Evolutionary conservation across 2,329 filamentous ascomycete genomes (phyloP).

Genomic region (Exophiala spinifera): DNA sequence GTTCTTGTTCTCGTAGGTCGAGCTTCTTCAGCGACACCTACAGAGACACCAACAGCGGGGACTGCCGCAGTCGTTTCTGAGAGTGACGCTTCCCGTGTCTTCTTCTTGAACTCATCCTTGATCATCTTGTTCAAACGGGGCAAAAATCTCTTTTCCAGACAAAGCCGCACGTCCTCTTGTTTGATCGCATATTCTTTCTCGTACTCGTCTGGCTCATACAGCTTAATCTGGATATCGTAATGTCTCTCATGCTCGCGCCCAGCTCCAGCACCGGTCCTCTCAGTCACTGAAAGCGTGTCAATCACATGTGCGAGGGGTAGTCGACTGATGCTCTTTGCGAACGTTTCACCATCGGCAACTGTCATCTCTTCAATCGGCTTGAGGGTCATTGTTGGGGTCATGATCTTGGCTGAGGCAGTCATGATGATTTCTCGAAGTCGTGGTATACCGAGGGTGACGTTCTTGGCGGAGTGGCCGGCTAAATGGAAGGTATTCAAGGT

Average conservation of each 20-base stretch:
- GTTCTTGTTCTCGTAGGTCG: conserved; percentile 44
- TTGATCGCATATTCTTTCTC: conserved; percentile 78
- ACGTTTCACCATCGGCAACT: conserved; percentile 66
- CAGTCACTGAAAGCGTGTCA: conserved; percentile 75
- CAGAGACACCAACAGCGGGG: conserved; percentile 69
- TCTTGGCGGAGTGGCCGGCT: conserved; percentile 96
- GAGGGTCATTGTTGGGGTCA: conserved; percentile 87
- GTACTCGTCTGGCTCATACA: conserved; percentile 85
- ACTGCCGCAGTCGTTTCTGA: conserved; percentile 63
- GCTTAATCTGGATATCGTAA: conserved; percentile 75
- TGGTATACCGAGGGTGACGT: conserved; percentile 97
- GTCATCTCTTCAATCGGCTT: conserved; percentile 70
- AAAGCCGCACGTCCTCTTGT: conserved; percentile 70
- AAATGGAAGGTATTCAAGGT: conserved; percentile 99
- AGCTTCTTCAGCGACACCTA: conserved; percentile 55
- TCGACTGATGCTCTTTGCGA: conserved; percentile 88
- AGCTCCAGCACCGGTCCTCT: conserved; percentile 70
- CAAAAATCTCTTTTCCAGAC: conserved; percentile 78
- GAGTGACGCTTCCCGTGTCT: conserved; percentile 57
- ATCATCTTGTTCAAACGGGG: conserved; percentile 67
- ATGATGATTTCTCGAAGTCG: conserved; percentile 96
- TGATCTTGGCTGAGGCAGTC: conserved; percentile 87
- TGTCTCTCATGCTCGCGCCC: conserved; percentile 72
- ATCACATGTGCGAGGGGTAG: conserved; percentile 80
- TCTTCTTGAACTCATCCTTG: conserved; percentile 75